Base-by-base conservation (phyloP, 139 green algal species). In the Closterium sp. region DNA sequence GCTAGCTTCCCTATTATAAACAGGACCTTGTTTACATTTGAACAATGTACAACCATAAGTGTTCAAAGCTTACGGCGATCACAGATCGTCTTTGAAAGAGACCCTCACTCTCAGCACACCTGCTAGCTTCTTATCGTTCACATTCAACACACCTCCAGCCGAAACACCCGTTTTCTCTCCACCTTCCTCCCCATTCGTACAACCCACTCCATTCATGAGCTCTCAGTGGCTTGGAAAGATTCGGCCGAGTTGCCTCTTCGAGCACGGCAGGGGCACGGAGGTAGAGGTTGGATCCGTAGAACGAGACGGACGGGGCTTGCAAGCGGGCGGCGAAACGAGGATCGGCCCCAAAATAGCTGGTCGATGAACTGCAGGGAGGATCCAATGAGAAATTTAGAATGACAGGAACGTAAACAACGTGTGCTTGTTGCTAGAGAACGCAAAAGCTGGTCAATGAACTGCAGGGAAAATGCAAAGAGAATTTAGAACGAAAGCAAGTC, bases 71-170 rank as follows among this genome's bases (percentile, higher is more conserved):
- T 38, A 38, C 32, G 32, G 2, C 3, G 2, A 38, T 73, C 17
- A 22, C 17, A 24, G 17, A 17, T 73, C 50, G 10, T 73, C 50
- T 73, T 73, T 73, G 30, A 95, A 90, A 13, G 73, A 87, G 29
- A 95, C n/a, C 10, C 70, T 89, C 31, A 99, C 94, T 5, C 97
- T 91, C 90, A 99, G 89, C 0, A 97, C 95, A 1, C 94, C 93
- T 22, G 94, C 86, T 31, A 99, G 95, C 90, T 96, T 97, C 91
- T 98, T 98, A 95, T 99, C 98, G 91, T 99, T 99, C 2, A 99
- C 95, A 1, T 96, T 97, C 2, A 99, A 91, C 4, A 97, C 85
- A 31, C 91, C 94, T 22, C 84, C 89, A n/a, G n/a, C 28, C 9
- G 28, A 45, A 73, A 73, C 50, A 73, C 50, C 50, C 50, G 5